Evolutionary conservation across 805 yeast species (phyloP).

Genomic region (Candida nemodendra): DNA sequence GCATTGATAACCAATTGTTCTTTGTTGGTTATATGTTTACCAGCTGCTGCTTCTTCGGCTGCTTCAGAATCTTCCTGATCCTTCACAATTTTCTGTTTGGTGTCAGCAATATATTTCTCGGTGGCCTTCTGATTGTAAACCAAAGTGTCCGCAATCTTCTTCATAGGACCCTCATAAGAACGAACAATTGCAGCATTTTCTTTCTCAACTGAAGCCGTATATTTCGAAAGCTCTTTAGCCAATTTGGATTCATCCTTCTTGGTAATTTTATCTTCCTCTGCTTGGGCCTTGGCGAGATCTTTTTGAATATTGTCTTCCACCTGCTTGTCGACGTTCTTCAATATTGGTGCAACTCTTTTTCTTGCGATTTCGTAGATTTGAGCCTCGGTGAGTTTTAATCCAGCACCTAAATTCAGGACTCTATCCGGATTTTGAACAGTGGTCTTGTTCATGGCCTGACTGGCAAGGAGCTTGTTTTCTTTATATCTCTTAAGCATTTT

Average conservation of each 20-base stretch:
- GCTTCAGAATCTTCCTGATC: slow-evolving; percentile 43
- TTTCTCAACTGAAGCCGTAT: slow-evolving; percentile 37
- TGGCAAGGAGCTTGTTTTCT: slow-evolving; percentile 49
- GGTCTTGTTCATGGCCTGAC: slow-evolving; percentile 41
- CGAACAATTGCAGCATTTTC: slow-evolving; percentile 37
- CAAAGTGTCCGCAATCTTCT: slow-evolving; percentile 24
- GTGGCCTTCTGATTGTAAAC: slow-evolving; percentile 32
- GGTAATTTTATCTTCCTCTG: slow-evolving; percentile 37
- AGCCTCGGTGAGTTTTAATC: slow-evolving; percentile 51
- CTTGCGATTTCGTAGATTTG: slow-evolving; percentile 57
- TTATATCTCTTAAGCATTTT: slow-evolving; percentile 46
- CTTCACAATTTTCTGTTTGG: slow-evolving; percentile 43
- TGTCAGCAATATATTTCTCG: slow-evolving; percentile 39
- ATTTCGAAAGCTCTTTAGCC: slow-evolving; percentile 37
- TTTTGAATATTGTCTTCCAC: slow-evolving; percentile 44
- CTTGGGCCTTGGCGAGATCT: slow-evolving; percentile 39
- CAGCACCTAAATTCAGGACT: slow-evolving; percentile 51
- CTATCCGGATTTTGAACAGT: slow-evolving; percentile 48
- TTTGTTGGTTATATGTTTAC: slow-evolving; percentile 44
- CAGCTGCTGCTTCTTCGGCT: slow-evolving; percentile 48
- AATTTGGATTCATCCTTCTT: slow-evolving; percentile 31
- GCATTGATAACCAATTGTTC: slow-evolving; percentile 42
- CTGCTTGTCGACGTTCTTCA: slow-evolving; percentile 48
- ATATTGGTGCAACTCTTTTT: slow-evolving; percentile 52
- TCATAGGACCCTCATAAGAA: slow-evolving; percentile 24